phyloP scores from a whole-genome alignment of 768 basidiomycete species.

The Pulveroboletus sp. region DNA sequence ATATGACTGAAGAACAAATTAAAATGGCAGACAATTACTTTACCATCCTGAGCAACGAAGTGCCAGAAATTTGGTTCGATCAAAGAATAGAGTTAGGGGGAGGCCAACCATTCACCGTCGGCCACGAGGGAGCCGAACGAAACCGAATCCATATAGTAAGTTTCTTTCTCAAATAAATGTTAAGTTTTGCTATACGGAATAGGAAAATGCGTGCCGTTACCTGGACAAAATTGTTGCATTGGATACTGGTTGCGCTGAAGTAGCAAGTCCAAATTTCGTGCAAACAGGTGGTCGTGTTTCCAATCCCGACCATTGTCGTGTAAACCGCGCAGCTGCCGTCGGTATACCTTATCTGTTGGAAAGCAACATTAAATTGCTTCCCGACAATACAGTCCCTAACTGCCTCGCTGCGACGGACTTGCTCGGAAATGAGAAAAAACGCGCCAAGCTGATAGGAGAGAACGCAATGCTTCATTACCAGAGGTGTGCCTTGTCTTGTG shows the following conservation, averaged over 20 bases:
- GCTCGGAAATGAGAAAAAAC: constrained; percentile 39
- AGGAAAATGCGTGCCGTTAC: constrained; percentile 47
- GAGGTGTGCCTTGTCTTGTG: constrained; percentile 46
- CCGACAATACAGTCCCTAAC: constrained; percentile 25
- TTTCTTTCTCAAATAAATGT: constrained; percentile 7
- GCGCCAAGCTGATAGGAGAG: constrained; percentile 33
- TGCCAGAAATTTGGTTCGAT: constrained; percentile 64
- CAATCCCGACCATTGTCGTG: neutral
- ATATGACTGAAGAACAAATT: constrained; percentile 46
- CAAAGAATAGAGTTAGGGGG: constrained; percentile 59
- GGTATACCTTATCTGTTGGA: constrained; percentile 48
- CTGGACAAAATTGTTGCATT: constrained; percentile 35
- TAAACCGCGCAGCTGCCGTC: constrained; percentile 40
- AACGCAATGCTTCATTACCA: constrained; percentile 38
- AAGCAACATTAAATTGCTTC: constrained; percentile 48
- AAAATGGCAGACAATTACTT: constrained; percentile 75
- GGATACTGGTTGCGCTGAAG: neutral
- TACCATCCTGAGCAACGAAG: constrained; percentile 51
- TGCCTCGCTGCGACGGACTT: constrained; percentile 36
- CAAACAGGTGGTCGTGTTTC: neutral
- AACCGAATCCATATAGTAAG: constrained; percentile 61
- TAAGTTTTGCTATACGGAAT: constrained; percentile 1
- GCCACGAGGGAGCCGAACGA: constrained; percentile 53
- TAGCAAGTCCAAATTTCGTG: constrained; percentile 6
- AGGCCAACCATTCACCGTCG: constrained; percentile 61